A percentile compares a stretch with the other conserved stretches of the same genome.
Conservation (phyloP, 1,139 yeast species). For the Hyphopichia khmerensis region DNA sequence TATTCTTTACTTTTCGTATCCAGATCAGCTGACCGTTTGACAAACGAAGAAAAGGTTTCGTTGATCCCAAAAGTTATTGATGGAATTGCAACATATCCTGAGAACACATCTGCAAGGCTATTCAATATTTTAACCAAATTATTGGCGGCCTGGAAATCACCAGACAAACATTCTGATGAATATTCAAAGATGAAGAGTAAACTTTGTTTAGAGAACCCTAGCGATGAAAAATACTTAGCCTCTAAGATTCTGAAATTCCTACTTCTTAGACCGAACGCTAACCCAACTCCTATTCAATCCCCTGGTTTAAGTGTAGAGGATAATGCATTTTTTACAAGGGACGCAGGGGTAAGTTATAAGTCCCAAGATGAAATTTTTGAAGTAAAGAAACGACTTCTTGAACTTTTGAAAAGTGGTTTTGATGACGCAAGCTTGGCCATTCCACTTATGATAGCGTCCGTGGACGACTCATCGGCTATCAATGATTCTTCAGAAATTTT, state of each 20-base stretch:
- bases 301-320: constrained; percentile 66
- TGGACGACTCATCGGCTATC: constrained; percentile 56
- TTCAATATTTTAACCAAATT: constrained; percentile 62
- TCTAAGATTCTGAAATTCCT: constrained; percentile 55
- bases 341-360: constrained; percentile 63
- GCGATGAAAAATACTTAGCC: constrained; percentile 44
- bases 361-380: constrained; percentile 43
- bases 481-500: constrained; percentile 51
- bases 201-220: constrained; percentile 26
- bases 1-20: constrained; percentile 68
- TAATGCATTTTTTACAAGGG: constrained; percentile 58
- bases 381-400: constrained; percentile 41
- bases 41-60: constrained; percentile 25
- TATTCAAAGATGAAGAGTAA: constrained; percentile 33
- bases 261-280: constrained; percentile 47
- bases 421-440: constrained; percentile 30
- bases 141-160: constrained; percentile 49
- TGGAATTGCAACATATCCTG: constrained; percentile 40
- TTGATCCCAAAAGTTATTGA: constrained; percentile 51
- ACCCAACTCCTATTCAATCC: constrained; percentile 27
- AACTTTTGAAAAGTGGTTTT: constrained; percentile 41
- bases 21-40: constrained; percentile 59
- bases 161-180: constrained; percentile 46
- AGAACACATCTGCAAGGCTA: constrained; percentile 53
- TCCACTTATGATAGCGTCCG: constrained; percentile 62